A percentile compares a stretch with the other conserved stretches of the same genome.
Evolutionary conservation across 129 eudicot genomes (phyloP).

Genomic region (Erigeron canadensis): DNA sequence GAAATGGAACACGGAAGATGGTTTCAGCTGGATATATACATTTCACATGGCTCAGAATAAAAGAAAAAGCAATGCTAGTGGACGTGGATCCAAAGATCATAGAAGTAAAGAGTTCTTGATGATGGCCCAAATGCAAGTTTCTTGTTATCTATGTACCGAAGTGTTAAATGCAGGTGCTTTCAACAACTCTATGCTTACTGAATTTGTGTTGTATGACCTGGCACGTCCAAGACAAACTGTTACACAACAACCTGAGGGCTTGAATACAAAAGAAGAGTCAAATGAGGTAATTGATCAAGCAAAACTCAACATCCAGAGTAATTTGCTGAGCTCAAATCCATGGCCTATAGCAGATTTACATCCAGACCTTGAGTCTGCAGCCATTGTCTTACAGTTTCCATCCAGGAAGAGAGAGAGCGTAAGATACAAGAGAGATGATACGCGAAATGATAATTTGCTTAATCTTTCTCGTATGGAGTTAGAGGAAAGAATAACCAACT

Average conservation of each 20-base stretch:
- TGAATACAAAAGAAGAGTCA: conserved; percentile 1
- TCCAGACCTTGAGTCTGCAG: conserved; percentile 78
- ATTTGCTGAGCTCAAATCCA: conserved; percentile 21
- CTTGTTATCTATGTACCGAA: conserved; percentile 75
- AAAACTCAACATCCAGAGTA: conserved; percentile 37
- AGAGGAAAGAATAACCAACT: conserved; percentile 20
- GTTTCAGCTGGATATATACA: conserved; percentile 69
- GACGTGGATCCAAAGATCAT: conserved; percentile 53
- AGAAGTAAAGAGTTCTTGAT: conserved; percentile 53
- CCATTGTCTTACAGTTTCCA: conserved; percentile 67
- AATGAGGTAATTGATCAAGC: conserved; percentile 32
- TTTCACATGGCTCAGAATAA: conserved; percentile 66
- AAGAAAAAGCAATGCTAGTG: conserved; percentile 62
- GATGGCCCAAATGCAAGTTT: conserved; percentile 89
- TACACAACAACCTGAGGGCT: conserved; percentile 11
- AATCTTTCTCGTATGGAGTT: conserved; percentile 37
- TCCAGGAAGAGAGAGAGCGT: conserved; percentile 69
- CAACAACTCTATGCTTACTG: conserved; percentile 64
- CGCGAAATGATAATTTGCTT: conserved; percentile 37
- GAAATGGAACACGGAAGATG: conserved; percentile 65
- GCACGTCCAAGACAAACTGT: conserved; percentile 50
- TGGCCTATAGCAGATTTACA: conserved; percentile 59
- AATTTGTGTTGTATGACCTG: conserved; percentile 72
- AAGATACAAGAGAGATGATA: conserved; percentile 49
- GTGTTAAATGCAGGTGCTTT: conserved; percentile 46